Evolutionary conservation across 306 rosid species (phyloP), one percentile per base, ranked within the genome.

Genomic region (Acmispon strigosus): DNA sequence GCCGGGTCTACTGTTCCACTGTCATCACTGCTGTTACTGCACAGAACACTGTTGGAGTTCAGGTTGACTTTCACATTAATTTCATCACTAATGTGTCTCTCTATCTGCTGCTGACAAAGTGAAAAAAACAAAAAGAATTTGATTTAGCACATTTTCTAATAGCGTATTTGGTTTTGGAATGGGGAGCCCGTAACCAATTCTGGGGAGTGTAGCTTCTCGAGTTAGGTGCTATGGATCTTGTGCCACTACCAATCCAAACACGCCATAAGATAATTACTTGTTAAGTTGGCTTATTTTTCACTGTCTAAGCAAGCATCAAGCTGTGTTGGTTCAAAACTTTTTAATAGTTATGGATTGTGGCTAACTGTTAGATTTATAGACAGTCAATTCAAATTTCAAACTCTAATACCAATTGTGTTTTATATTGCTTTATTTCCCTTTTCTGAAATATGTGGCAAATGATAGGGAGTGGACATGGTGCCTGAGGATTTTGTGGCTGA

Each of bases 21-120:
- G 97, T 84, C 59, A 83, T 93, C 1, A 90, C 98, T 64, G 92
- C 97, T 76, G 79, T 93, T 39, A 93, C 98, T 52, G 98, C 98
- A 34, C 97, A 93, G 67, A 93, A 93, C 82, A 93, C 97, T 2
- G 78, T 66, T 72, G 97, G 98, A 43, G 97, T 93, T 81, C 97
- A 93, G 96, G 98, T 92, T 77, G 32, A 27, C 14, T 65, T 70
- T 78, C 16, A 29, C 75, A n/a, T 64, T 62, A 27, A 44, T 43
- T 66, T 70, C 62, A 52, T 61, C 5, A 37, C 43, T 37, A 6
- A 10, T 37, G 43, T 37, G 43, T 2, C 4, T 34, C 3, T 58
- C 15, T 48, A 22, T 34, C 22, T 34, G 4, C 8, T 19, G 4
- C 69, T 42, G 39, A 19, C 4, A 22, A 42, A 13, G 13, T 16